A percentile compares a stretch with the other conserved stretches of the same genome.
Conservation (phyloP, 202 grass and related monocot genomes). For the Dendrocalamus latiflorus region DNA sequence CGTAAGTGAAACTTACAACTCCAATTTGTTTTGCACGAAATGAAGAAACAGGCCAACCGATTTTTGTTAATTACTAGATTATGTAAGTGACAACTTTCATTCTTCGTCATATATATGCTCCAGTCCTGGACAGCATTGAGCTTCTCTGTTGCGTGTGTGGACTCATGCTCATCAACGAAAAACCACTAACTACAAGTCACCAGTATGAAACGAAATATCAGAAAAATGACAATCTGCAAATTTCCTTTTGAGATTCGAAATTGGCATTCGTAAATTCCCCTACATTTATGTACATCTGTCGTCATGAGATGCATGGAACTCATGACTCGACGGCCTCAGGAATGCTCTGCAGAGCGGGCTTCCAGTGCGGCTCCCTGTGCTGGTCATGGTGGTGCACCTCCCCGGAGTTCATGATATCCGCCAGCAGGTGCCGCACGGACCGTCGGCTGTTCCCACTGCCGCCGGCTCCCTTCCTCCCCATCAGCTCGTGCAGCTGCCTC, state of each 20-base stretch:
- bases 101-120: not conserved
- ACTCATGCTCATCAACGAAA: not conserved
- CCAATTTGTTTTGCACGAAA: not conserved
- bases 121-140: not conserved
- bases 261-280: not conserved
- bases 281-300: not conserved
- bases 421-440: slow-evolving; percentile 30
- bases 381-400: slow-evolving; percentile 28
- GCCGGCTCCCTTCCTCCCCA: slow-evolving; percentile 5
- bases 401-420: slow-evolving; percentile 40
- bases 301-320: not conserved
- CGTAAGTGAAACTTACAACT: not conserved
- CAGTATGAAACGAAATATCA: not conserved
- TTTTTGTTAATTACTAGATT: not conserved
- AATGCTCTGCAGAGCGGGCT: slow-evolving; percentile 57
- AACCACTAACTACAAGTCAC: not conserved
- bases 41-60: not conserved
- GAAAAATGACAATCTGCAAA: not conserved
- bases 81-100: not conserved
- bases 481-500: slow-evolving; percentile 60
- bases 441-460: not conserved
- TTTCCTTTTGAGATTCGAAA: not conserved
- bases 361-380: slow-evolving; percentile 47
- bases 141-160: not conserved
- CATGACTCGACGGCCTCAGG: slow-evolving; percentile 47